Conservation (phyloP, 768 basidiomycete genomes). For the Russula dissimulans region DNA sequence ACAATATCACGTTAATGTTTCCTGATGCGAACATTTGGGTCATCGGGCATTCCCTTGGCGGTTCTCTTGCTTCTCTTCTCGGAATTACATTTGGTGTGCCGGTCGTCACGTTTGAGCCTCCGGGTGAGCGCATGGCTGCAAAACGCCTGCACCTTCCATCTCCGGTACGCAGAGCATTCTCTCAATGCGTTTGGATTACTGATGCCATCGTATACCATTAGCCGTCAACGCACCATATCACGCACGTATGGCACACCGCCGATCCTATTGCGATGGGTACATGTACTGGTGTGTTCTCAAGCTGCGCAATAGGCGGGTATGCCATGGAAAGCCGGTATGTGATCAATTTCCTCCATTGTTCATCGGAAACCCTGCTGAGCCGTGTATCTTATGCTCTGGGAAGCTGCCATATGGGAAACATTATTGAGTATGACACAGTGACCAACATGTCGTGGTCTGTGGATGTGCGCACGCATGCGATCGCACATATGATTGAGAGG, state of each 20-base stretch:
- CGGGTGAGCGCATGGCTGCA: conserved; percentile 54
- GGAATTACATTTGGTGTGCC: conserved; percentile 90
- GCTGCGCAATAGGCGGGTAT: conserved; percentile 78
- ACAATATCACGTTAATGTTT: conserved; percentile 86
- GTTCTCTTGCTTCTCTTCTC: conserved; percentile 73
- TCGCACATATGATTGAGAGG: conserved; percentile 69
- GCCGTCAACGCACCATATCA: conserved; percentile 68
- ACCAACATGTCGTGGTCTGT: conserved; percentile 78
- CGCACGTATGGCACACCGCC: conserved; percentile 86
- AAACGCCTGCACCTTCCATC: conserved; percentile 76
- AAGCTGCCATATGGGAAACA: conserved; percentile 82
- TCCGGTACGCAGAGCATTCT: conserved; percentile 45
- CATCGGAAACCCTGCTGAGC: neutral
- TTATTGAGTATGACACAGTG: conserved; percentile 90
- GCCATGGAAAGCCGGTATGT: conserved; percentile 64
- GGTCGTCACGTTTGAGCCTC: conserved; percentile 84
- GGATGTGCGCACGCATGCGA: conserved; percentile 72
- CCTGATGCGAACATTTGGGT: conserved; percentile 88
- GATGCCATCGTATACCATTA: conserved; percentile 20
- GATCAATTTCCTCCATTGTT: neutral
- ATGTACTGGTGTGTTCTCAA: conserved; percentile 67
- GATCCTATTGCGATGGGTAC: conserved; percentile 88
- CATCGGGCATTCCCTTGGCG: conserved; percentile 78
- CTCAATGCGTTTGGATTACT: neutral
- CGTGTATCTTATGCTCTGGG: neutral